These are phyloP conservation scores for Toxoplasma gondii DNA, from an alignment of 169 alveolate species.

Conservation along the genomic window DNA sequence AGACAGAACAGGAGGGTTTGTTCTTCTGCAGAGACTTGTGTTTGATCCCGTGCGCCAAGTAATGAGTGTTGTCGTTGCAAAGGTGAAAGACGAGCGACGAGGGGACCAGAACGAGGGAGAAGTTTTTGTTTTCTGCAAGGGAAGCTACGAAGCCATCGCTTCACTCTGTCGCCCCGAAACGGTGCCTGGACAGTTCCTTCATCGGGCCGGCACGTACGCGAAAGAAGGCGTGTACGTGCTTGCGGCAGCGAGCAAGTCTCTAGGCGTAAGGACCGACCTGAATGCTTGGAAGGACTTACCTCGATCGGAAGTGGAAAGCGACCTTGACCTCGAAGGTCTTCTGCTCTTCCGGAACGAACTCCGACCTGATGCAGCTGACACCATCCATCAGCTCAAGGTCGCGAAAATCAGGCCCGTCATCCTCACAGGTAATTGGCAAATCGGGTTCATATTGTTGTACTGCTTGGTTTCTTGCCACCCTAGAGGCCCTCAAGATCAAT, in stretches of 20 bases:
- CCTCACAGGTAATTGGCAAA: neutral
- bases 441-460: no score
- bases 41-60: neutral
- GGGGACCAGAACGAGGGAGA: neutral
- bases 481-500: no score
- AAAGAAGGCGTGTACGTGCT: slow-evolving; percentile 35
- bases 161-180: neutral
- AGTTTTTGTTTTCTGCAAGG: slow-evolving; percentile 30
- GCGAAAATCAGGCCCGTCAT: slow-evolving; percentile 44
- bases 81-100: neutral
- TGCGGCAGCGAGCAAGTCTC: slow-evolving; percentile 19
- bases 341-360: slow-evolving; percentile 34
- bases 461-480: no score
- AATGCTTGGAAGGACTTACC: neutral
- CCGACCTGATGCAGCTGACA: slow-evolving; percentile 14
- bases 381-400: neutral
- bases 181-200: neutral
- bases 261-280: neutral
- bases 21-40: slow-evolving; percentile 1
- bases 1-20: neutral
- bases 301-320: slow-evolving; percentile 15
- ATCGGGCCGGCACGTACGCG: slow-evolving; percentile 10
- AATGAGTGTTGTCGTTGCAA: slow-evolving; percentile 42
- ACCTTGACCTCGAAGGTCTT: neutral
- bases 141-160: slow-evolving; percentile 22